A percentile compares a stretch with the other conserved stretches of the same genome.
Conservation (phyloP, 805 yeast genomes). For the Groenewaldozyma tartarivorans region DNA sequence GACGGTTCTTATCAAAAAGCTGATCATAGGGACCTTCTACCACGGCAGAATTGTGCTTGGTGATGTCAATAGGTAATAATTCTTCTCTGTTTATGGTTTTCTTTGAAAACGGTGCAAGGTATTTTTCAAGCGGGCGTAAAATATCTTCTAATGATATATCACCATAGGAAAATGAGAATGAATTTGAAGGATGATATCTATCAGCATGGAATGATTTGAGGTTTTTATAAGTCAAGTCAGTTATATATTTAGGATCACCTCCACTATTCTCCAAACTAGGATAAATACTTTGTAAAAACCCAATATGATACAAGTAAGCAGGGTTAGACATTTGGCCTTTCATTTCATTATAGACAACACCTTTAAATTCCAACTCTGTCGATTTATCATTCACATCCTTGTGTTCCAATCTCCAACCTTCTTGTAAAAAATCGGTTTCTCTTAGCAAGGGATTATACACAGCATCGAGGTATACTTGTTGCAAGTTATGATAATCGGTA, state of each 20-base stretch:
- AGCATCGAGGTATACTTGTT: constrained; percentile 81
- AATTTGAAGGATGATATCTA: constrained; percentile 85
- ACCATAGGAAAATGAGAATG: constrained; percentile 83
- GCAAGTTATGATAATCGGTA: constrained; percentile 70
- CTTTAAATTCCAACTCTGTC: constrained; percentile 69
- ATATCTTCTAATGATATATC: constrained; percentile 55
- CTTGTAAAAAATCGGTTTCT: constrained; percentile 80
- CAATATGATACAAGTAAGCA: constrained; percentile 74
- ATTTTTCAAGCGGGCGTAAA: constrained; percentile 44
- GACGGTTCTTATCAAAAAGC: constrained; percentile 53
- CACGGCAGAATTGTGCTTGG: constrained; percentile 27
- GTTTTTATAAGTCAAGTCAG: constrained; percentile 64
- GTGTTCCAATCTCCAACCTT: constrained; percentile 95
- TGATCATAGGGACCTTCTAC: constrained; percentile 78
- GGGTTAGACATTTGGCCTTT: constrained; percentile 93
- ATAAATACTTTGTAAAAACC: constrained; percentile 73
- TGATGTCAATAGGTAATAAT: constrained; percentile 38
- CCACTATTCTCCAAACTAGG: constrained; percentile 85
- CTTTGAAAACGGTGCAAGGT: constrained; percentile 36
- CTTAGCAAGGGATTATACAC: constrained; percentile 74
- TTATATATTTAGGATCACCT: constrained; percentile 81
- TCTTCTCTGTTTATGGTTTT: constrained; percentile 17
- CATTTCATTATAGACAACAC: constrained; percentile 98
- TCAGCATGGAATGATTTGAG: constrained; percentile 63
- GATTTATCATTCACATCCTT: constrained; percentile 44